phyloP scores from a whole-genome alignment of 768 basidiomycete species.

The Collybiopsis luxurians region DNA sequence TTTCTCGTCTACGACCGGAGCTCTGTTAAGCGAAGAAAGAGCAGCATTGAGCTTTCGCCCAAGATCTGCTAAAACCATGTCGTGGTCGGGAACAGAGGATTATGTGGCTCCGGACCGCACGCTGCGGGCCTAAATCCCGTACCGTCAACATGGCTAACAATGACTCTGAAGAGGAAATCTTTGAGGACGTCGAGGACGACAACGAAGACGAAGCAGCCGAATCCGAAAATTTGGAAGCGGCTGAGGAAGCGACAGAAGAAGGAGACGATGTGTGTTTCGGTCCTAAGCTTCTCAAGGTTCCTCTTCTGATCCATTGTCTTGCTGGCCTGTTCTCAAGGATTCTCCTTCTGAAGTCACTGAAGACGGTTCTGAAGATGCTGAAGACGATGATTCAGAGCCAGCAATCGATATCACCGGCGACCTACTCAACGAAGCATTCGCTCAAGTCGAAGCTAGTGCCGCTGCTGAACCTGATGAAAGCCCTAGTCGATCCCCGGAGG shows the following conservation, averaged over 20 bases:
- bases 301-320: constrained; percentile 10
- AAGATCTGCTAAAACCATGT: constrained; percentile 95
- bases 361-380: constrained; percentile 34
- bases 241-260: constrained; percentile 63
- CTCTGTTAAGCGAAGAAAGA: constrained; percentile 83
- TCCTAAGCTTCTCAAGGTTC: neutral
- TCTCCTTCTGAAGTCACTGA: constrained; percentile 43
- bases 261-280: constrained; percentile 61
- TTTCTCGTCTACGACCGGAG: constrained; percentile 89
- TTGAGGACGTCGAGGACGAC: constrained; percentile 61
- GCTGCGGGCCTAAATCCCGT: too few relatives aligned
- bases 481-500: constrained; percentile 3
- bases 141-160: constrained; percentile 49
- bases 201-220: constrained; percentile 44
- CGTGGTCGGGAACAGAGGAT: constrained; percentile 22
- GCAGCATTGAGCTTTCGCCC: constrained; percentile 93
- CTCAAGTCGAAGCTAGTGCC: constrained; percentile 21
- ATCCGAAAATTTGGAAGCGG: constrained; percentile 56
- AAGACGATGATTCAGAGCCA: constrained; percentile 49
- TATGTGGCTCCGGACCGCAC: too few relatives aligned
- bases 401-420: constrained; percentile 24
- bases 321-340: constrained; percentile 34
- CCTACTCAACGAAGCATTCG: constrained; percentile 19
- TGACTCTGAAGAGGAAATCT: constrained; percentile 57
- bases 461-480: constrained; percentile 15